These are phyloP conservation scores for Acorus gramineus DNA, from an alignment of 106 monocot genomes.

Conservation along the genomic window DNA sequence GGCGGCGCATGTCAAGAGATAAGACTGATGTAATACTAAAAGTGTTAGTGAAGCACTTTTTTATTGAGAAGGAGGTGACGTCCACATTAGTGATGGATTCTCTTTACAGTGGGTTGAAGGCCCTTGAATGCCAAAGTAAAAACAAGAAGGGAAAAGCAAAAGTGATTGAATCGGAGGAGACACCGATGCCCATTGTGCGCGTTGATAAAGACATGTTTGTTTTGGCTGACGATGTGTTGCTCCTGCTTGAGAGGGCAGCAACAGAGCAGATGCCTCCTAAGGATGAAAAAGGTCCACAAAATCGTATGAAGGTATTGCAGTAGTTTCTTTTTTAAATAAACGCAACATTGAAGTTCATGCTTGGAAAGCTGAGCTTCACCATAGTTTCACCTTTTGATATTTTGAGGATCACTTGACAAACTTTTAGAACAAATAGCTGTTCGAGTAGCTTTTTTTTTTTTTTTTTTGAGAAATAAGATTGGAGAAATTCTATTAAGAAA, in stretches of 20 bases:
- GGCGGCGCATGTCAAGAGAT: slow-evolving; percentile 56
- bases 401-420: too few species aligned
- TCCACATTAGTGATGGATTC: slow-evolving; percentile 98
- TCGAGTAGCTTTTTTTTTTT: too few species aligned
- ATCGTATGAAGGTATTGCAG: slow-evolving; percentile 58
- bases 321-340: too few species aligned
- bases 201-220: slow-evolving; percentile 78
- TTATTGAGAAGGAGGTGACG: slow-evolving; percentile 94
- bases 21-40: slow-evolving; percentile 66
- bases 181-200: slow-evolving; percentile 46
- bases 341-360: too few species aligned
- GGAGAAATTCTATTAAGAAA: too few species aligned
- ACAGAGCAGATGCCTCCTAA: slow-evolving; percentile 61
- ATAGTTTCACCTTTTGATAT: too few species aligned
- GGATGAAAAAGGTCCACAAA: slow-evolving; percentile 75
- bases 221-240: slow-evolving; percentile 69
- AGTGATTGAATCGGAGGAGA: slow-evolving; percentile 39
- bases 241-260: slow-evolving; percentile 59
- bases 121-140: slow-evolving; percentile 72
- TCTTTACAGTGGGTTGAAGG: slow-evolving; percentile 78
- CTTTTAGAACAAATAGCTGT: too few species aligned
- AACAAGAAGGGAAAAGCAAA: slow-evolving; percentile 34
- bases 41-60: slow-evolving; percentile 79
- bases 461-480: too few species aligned
- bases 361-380: too few species aligned